phyloP scores from a whole-genome alignment of 2,329 filamentous ascomycete genomes.

The Arthroderma uncinatum region DNA sequence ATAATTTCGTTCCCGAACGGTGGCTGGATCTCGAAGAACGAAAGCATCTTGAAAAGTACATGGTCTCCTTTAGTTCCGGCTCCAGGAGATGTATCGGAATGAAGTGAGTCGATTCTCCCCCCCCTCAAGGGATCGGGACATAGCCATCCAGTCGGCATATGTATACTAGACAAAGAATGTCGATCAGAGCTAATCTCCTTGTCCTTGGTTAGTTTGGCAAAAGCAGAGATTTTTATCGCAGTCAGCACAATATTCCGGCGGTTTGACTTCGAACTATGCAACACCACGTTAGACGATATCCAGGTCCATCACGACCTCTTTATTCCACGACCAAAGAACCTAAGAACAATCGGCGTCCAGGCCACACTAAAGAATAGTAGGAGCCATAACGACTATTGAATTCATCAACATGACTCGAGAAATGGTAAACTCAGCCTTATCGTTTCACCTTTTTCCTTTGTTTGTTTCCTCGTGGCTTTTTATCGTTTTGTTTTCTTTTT shows the following conservation, averaged over 20 bases:
- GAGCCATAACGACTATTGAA: neutral
- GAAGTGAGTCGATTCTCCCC: constrained; percentile 12
- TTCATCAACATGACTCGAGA: too few species aligned
- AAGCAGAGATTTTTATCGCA: constrained; percentile 12
- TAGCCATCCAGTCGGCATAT: too few species aligned
- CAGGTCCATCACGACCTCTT: constrained; percentile 15
- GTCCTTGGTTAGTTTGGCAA: constrained; percentile 10
- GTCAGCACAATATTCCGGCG: constrained; percentile 10
- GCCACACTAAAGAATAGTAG: constrained; percentile 3
- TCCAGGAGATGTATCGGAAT: constrained; percentile 17
- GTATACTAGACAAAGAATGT: too few species aligned
- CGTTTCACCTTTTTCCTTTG: too few species aligned
- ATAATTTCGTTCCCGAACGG: constrained; percentile 17
- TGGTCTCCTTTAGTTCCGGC: constrained; percentile 19
- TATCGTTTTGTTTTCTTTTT: neutral
- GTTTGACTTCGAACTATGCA: constrained; percentile 14
- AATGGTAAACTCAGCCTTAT: neutral
- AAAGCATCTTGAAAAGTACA: constrained; percentile 16
- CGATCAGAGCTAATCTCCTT: neutral
- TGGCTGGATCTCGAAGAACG: constrained; percentile 16
- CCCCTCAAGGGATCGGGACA: too few species aligned
- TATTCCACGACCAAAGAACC: constrained; percentile 15
- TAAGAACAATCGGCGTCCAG: constrained; percentile 12
- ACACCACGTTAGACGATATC: constrained; percentile 17
- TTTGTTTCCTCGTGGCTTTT: too few species aligned